A percentile compares a stretch with the other conserved stretches of the same genome.
phyloP scores from a whole-genome alignment of 768 basidiomycete genomes.

The Calvatia gigantea region DNA sequence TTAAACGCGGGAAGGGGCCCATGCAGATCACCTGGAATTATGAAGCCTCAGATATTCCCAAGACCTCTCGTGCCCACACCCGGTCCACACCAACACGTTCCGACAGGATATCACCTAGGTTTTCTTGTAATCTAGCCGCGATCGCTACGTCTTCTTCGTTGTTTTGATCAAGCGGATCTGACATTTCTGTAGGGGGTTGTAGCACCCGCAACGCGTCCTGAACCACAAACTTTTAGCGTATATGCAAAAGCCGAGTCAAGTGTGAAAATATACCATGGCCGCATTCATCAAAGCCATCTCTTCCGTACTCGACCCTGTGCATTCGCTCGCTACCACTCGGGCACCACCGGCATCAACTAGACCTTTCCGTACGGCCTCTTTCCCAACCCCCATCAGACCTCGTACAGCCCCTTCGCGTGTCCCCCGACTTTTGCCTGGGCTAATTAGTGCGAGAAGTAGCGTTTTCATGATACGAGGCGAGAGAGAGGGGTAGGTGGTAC shows the following conservation, averaged over 20 bases:
- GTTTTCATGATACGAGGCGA: conserved; percentile 93
- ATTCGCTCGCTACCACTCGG: conserved; percentile 69
- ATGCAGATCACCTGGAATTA: too few relatives aligned
- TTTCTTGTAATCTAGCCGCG: conserved; percentile 43
- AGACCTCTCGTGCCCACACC: conserved; percentile 60
- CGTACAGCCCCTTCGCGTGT: conserved; percentile 89
- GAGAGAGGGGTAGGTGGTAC: conserved; percentile 85
- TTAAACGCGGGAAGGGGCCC: too few relatives aligned
- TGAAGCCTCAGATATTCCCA: conserved; percentile 29
- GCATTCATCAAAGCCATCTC: conserved; percentile 48
- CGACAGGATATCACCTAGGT: conserved; percentile 63
- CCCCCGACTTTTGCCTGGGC: conserved; percentile 66
- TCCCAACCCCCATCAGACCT: conserved; percentile 80
- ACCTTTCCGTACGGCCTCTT: conserved; percentile 81
- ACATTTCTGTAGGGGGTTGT: conserved; percentile 53
- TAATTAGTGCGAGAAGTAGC: conserved; percentile 80
- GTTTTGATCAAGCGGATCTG: conserved; percentile 50
- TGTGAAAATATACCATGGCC: conserved; percentile 48
- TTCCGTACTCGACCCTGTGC: conserved; percentile 34
- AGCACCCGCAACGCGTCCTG: conserved; percentile 65
- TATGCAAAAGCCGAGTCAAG: background rate
- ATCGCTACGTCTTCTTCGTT: conserved; percentile 46
- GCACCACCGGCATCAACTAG: conserved; percentile 80
- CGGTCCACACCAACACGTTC: conserved; percentile 53
- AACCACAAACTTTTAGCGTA: background rate